Conservation (phyloP, 345 rosid species). For the Anastatica hierochuntica region DNA sequence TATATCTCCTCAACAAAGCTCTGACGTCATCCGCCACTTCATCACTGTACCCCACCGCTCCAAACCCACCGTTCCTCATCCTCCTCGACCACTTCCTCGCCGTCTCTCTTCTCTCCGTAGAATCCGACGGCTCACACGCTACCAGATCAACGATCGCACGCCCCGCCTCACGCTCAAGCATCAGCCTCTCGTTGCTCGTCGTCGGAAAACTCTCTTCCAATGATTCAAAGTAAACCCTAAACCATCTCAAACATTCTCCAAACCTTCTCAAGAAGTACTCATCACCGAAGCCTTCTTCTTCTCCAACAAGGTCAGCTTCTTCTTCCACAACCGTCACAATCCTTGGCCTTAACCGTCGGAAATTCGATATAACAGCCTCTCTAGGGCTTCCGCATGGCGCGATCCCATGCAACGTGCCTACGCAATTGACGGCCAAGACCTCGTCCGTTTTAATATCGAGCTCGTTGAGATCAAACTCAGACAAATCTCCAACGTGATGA, state of each 20-base stretch:
- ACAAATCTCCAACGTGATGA: conserved; percentile 66
- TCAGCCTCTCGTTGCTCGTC: conserved; percentile 77
- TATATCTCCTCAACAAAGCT: conserved; percentile 86
- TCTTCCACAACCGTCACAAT: conserved; percentile 79
- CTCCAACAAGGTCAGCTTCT: conserved; percentile 65
- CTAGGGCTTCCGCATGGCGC: conserved; percentile 40
- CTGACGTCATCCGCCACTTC: conserved; percentile 86
- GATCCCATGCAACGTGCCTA: conserved; percentile 56
- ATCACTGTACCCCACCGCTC: conserved; percentile 46
- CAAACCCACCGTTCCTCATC: conserved; percentile 50
- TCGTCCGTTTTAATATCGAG: conserved; percentile 55
- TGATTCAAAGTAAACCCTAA: conserved; percentile 86
- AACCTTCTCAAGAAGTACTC: conserved; percentile 67
- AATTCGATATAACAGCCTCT: conserved; percentile 51
- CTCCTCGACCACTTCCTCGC: conserved; percentile 70
- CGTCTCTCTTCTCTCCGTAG: conserved; percentile 68
- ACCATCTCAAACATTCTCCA: conserved; percentile 68
- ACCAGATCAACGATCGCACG: conserved; percentile 69
- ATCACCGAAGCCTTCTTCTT: conserved; percentile 37
- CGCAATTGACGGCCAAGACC: conserved; percentile 69
- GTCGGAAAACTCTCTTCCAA: conserved; percentile 65
- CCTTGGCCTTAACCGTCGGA: conserved; percentile 57
- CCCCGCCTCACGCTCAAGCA: conserved; percentile 78
- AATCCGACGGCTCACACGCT: conserved; percentile 56
- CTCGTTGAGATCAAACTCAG: conserved; percentile 45